Evolutionary conservation across 2,329 filamentous ascomycete genomes (phyloP), one percentile per base, ranked within the genome.

Genomic region (Xylariaceae sp.): DNA sequence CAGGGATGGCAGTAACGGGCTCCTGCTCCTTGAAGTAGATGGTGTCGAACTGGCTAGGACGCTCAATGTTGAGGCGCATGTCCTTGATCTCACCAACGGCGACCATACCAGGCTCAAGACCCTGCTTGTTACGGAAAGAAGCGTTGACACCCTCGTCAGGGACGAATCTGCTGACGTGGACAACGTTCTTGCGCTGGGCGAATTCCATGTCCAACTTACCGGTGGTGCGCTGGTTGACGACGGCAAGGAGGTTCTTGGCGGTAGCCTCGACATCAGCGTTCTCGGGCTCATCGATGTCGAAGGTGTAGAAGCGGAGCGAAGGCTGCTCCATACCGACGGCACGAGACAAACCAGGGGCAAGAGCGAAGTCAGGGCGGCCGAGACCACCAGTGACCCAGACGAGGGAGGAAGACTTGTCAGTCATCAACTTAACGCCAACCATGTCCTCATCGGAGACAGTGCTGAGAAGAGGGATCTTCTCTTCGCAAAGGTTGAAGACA

Each of bases 271-370:
- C 18, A 1, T 56, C 11, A 0, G 42, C 42, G 42, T 4, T 17
- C 1, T 60, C 51, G 2, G 59, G 53, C 0, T 53, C 35, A 10
- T 64, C 65, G 9, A 67, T 35, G 45, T 67, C 65, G 23, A 49
- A 60, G 2, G 55, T 58, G 51, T 54, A 58, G 45, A 66, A 64
- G 10, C 53, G 51, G n/a, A 66, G 58, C 2, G 63, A 54, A 1
- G 65, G 65, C 47, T 67, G 65, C 44, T 67, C 65, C 15, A 67
- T 30, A n/a, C 50, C 61, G 4, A 67, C 23, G 8, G 65, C 55
- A 2, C 65, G 39, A 9, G 60, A 48, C 5, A 67, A 42, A 2
- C 65, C 64, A 17, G 11, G 30, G 1, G 23, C 59, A 0, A 64
- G 58, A 1, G 45, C 59, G 10, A 47, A 53, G 34, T 65, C 59